Conservation (phyloP, 2,329 filamentous ascomycete genomes). For the Aphanoascus verrucosus region DNA sequence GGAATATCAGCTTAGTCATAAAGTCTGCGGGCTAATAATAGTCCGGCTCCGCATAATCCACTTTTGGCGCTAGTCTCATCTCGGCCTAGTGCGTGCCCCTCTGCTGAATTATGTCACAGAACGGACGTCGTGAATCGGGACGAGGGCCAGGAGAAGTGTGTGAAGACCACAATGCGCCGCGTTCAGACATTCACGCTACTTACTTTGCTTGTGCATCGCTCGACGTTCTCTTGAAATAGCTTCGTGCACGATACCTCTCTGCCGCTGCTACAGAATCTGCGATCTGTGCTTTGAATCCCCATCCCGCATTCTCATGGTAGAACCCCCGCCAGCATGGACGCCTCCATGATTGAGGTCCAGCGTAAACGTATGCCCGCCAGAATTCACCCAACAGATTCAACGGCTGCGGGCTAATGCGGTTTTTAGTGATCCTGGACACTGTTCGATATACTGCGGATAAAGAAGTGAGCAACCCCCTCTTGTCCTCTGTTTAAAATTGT, state of each 20-base stretch:
- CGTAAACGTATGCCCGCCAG: conserved; percentile 52
- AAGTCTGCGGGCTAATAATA: neutral
- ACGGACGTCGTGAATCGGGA: neutral
- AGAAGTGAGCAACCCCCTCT: conserved; percentile 50
- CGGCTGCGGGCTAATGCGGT: conserved; percentile 1
- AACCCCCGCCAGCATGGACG: conserved; percentile 55
- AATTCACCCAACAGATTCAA: neutral
- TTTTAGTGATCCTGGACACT: conserved; percentile 57
- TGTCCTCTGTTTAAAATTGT: conserved; percentile 20
- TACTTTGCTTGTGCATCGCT: neutral
- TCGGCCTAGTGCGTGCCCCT: neutral
- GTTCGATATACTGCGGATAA: conserved; percentile 69
- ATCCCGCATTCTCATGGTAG: neutral
- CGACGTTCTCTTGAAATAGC: neutral
- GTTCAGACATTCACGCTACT: neutral
- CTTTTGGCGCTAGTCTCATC: neutral
- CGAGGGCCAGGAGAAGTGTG: neutral
- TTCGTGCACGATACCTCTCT: neutral
- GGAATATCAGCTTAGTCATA: neutral
- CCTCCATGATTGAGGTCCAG: conserved; percentile 77
- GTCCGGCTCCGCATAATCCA: neutral
- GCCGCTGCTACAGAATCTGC: neutral
- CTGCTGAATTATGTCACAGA: conserved; percentile 3
- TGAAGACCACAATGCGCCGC: neutral
- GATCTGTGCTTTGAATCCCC: neutral